Base-by-base conservation (phyloP, 352 stramenopile genomes). In the Pythium coloratum region DNA sequence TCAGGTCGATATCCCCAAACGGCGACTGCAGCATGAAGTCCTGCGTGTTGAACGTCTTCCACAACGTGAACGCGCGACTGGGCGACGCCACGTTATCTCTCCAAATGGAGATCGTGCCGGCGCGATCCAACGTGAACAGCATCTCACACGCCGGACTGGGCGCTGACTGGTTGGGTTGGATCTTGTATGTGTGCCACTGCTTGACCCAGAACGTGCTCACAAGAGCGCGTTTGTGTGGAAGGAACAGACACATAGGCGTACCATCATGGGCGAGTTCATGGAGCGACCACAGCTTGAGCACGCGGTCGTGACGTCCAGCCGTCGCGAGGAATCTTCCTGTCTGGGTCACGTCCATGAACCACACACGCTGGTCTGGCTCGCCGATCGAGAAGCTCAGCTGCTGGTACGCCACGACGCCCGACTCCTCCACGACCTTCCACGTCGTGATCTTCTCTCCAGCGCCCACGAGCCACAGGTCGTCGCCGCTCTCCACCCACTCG, bases 401-500 rank as follows among this genome's bases (percentile, higher is more conserved):
- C 34, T 92, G 64, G 67, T 94, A 94, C 53, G 68, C 68, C 58
- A 94, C 75, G 26, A 90, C 76, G 28, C 89, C 88, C 0, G 83
- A 80, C 58, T 96, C 88, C 49, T 94, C 79, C 12, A 93, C 81
- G 9, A 96, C 40, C 66, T 93, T 94, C 86, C 86, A 96, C 46
- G 92, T 80, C 20, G 82, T 88, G 47, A 96, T 61, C 62, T 88
- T 87, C 53, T 90, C 81, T 8, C 83, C 88, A 2, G 72, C 82
- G 33, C 81, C 88, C 12, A 88, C 55, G 40, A 94, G 65, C n/a
- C 88, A 71, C 14, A 94, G 75, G 42, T 94, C 82, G 20, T 91
- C 84, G 0, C 81, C 84, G 20, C 71, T 86, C 36, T 91, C 82
- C 13, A 91, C 79, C 86, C 86, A 94, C 69, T 88, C 76, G 38